Evolutionary conservation across 257 asterid species (phyloP).

Genomic region (Solanum gandarillasii): DNA sequence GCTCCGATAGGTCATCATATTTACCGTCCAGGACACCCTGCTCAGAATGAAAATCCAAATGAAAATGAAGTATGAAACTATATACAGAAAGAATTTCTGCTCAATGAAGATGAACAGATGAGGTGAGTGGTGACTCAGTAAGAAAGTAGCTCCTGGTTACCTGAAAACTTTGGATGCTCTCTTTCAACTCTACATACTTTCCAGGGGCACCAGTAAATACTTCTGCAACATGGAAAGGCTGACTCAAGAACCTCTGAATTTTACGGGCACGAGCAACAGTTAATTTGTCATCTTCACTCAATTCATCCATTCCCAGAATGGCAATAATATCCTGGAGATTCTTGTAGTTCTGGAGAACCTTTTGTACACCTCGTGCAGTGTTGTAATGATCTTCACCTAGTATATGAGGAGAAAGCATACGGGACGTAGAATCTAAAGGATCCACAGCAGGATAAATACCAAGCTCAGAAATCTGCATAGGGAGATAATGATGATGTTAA

Average conservation of each 20-base stretch:
- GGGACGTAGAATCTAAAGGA: constrained; percentile 18
- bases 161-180: constrained; percentile 19
- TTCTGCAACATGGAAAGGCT: constrained; percentile 73
- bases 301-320: constrained; percentile 96
- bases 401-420: constrained; percentile 22
- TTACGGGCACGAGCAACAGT: constrained; percentile 23
- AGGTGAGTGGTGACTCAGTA: background rate
- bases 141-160: background rate
- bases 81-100: background rate
- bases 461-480: constrained; percentile 78
- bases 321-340: constrained; percentile 98
- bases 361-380: constrained; percentile 30
- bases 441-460: constrained; percentile 98
- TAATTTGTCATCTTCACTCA: constrained; percentile 51
- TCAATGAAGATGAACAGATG: background rate
- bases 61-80: background rate
- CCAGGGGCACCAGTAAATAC: constrained; percentile 28
- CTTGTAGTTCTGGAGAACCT: constrained; percentile 91
- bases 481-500: background rate
- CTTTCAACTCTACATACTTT: constrained; percentile 80
- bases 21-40: constrained; percentile 93
- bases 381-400: constrained; percentile 43
- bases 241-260: constrained; percentile 46
- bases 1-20: constrained; percentile 82
- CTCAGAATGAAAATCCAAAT: constrained; percentile 7